phyloP scores from a whole-genome alignment of 148 eudicot genomes.

The Limonium bicolor region DNA sequence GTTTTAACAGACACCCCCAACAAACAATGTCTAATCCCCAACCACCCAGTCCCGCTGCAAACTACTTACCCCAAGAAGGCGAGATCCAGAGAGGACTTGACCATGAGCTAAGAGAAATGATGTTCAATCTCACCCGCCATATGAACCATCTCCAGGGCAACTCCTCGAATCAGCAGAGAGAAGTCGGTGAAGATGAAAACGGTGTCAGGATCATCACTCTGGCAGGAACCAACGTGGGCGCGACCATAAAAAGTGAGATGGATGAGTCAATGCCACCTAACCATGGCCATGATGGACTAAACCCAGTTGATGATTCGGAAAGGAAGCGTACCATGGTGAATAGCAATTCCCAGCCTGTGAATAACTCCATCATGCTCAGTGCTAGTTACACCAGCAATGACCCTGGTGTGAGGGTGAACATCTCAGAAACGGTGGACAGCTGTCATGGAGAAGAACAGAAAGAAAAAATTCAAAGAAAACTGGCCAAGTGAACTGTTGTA shows the following conservation, averaged over 20 bases:
- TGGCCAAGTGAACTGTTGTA: too few species aligned
- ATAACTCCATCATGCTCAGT: constrained; percentile 70
- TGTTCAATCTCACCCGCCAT: constrained; percentile 35
- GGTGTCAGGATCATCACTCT: constrained; percentile 51
- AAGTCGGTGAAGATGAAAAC: constrained; percentile 17
- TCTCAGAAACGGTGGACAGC: too few species aligned
- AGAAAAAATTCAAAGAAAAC: too few species aligned
- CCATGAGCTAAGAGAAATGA: constrained; percentile 37
- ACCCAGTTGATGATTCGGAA: constrained; percentile 11
- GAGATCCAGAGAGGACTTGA: constrained; percentile 26
- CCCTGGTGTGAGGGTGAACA: constrained; percentile 79
- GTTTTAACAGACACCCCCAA: too few species aligned
- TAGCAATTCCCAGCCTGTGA: constrained; percentile 73
- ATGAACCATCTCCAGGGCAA: constrained; percentile 27
- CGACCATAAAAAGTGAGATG: constrained; percentile 49
- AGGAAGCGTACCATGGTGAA: constrained; percentile 42
- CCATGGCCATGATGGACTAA: not conserved
- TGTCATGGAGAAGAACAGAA: too few species aligned
- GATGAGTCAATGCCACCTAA: constrained; percentile 8
- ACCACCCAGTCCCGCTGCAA: constrained; percentile 6
- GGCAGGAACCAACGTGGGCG: constrained; percentile 69
- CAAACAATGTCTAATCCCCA: too few species aligned
- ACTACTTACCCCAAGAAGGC: constrained; percentile 6
- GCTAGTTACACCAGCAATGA: constrained; percentile 52
- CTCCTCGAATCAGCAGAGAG: constrained; percentile 19